Percentiles rank a stretch among this genome's conserved stretches.
Conservation (phyloP, 1,284 basidiomycete genomes). For the Pseudozyma flocculosa region DNA sequence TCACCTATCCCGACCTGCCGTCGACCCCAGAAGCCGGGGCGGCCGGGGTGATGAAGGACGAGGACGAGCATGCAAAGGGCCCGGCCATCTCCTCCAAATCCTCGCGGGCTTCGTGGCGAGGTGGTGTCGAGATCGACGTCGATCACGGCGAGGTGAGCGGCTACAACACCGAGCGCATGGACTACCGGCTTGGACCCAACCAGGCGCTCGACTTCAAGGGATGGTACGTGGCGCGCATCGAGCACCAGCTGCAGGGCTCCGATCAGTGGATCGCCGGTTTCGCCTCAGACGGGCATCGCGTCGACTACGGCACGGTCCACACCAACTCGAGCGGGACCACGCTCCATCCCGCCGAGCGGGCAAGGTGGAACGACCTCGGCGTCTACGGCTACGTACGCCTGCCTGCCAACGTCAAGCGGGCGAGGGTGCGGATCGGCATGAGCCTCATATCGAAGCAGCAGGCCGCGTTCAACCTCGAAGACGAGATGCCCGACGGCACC, state of each 20-base stretch:
- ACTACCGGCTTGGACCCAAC: conserved; percentile 55
- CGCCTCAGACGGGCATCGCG: conserved; percentile 2
- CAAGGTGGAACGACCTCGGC: conserved; percentile 59
- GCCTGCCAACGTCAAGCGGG: conserved; percentile 54
- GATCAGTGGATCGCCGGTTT: conserved; percentile 12
- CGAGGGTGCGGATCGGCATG: conserved; percentile 71
- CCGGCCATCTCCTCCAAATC: conserved; percentile 74
- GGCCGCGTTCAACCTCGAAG: conserved; percentile 70
- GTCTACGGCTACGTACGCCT: conserved; percentile 69
- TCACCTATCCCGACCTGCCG: conserved; percentile 44
- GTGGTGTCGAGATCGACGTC: conserved; percentile 64
- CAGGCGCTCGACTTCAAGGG: conserved; percentile 65
- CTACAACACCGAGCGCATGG: conserved; percentile 70
- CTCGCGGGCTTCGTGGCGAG: conserved; percentile 67
- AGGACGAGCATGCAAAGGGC: background rate
- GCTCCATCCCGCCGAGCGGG: conserved; percentile 32
- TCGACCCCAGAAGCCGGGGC: too few species aligned
- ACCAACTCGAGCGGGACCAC: conserved; percentile 62
- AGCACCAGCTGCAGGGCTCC: conserved; percentile 44
- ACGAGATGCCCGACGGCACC: conserved; percentile 60
- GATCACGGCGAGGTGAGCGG: conserved; percentile 67
- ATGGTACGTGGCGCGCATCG: conserved; percentile 76
- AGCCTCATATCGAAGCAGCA: conserved; percentile 77
- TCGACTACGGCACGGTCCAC: conserved; percentile 11
- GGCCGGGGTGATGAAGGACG: background rate